Conservation (phyloP, 306 rosid species). For the Psophocarpus tetragonolobus region DNA sequence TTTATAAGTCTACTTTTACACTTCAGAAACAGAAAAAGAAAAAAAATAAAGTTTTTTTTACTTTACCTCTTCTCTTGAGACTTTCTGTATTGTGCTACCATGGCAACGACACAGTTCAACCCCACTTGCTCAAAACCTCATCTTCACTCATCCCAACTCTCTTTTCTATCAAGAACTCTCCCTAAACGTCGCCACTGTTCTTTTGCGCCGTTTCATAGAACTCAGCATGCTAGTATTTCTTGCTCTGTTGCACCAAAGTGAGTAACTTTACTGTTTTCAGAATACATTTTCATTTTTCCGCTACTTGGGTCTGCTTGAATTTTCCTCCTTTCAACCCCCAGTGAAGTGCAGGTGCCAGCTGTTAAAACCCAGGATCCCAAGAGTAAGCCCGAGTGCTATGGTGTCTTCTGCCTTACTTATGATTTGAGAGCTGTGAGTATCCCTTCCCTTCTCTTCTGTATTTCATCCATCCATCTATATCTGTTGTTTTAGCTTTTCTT, state of each 20-base stretch:
- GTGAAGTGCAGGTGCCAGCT: conserved; percentile 73
- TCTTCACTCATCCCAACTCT: conserved; percentile 53
- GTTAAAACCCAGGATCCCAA: conserved; percentile 48
- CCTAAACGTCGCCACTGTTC: conserved; percentile 36
- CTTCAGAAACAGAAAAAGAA: neutral
- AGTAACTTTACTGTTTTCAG: conserved; percentile 20
- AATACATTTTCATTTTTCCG: neutral
- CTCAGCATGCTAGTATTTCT: conserved; percentile 48
- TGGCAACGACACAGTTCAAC: conserved; percentile 76
- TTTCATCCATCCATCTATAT: conserved; percentile 17
- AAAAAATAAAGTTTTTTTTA: neutral
- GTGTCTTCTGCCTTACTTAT: conserved; percentile 92
- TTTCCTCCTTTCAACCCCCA: conserved; percentile 31
- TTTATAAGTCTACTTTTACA: conserved; percentile 9
- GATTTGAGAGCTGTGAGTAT: conserved; percentile 85
- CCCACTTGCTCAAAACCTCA: conserved; percentile 46
- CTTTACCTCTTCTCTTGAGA: neutral
- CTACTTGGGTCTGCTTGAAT: conserved; percentile 23
- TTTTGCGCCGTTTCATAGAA: conserved; percentile 42
- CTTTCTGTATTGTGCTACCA: conserved; percentile 45
- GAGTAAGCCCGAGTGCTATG: conserved; percentile 75
- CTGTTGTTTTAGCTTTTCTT: conserved; percentile 3
- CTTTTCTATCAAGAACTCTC: conserved; percentile 53
- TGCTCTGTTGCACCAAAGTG: conserved; percentile 87
- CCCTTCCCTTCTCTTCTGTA: neutral